phyloP scores from a whole-genome alignment of 768 basidiomycete species.

The Crassisporium funariophilum region DNA sequence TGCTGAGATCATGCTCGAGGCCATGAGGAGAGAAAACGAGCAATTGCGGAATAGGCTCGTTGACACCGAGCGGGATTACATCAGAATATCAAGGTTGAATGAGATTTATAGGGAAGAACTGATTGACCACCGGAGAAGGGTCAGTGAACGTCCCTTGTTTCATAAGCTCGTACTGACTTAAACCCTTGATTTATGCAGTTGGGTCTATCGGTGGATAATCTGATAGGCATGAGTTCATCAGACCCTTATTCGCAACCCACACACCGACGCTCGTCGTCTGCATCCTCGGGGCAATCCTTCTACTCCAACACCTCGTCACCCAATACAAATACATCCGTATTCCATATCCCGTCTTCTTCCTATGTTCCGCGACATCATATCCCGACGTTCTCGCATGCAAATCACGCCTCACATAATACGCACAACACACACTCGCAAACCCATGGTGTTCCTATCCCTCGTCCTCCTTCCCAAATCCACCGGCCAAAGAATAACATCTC shows the following conservation, averaged over 20 bases:
- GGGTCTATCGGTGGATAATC: constrained; percentile 75
- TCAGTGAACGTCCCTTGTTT: constrained; percentile 41
- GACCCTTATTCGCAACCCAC: constrained; percentile 76
- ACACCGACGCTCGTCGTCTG: constrained; percentile 56
- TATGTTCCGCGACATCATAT: constrained; percentile 27
- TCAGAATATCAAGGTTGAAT: constrained; percentile 72
- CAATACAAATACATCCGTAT: constrained; percentile 48
- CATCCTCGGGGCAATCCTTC: constrained; percentile 15
- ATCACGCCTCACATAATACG: too few species aligned
- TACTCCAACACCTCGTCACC: constrained; percentile 45
- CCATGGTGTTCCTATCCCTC: constrained; percentile 75
- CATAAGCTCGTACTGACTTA: constrained; percentile 7
- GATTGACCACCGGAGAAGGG: constrained; percentile 73
- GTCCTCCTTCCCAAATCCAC: constrained; percentile 65
- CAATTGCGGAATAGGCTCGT: constrained; percentile 64
- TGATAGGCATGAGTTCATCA: constrained; percentile 67
- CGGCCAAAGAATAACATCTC: constrained; percentile 46
- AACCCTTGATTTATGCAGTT: constrained; percentile 43
- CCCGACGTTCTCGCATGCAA: background rate
- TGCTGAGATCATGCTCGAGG: constrained; percentile 67
- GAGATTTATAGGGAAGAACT: constrained; percentile 86
- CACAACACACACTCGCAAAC: constrained; percentile 15
- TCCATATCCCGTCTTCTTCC: constrained; percentile 33
- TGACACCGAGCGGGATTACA: constrained; percentile 77
- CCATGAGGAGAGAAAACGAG: constrained; percentile 81